phyloP scores from a whole-genome alignment of 306 rosid species.

The Senna siamea region DNA sequence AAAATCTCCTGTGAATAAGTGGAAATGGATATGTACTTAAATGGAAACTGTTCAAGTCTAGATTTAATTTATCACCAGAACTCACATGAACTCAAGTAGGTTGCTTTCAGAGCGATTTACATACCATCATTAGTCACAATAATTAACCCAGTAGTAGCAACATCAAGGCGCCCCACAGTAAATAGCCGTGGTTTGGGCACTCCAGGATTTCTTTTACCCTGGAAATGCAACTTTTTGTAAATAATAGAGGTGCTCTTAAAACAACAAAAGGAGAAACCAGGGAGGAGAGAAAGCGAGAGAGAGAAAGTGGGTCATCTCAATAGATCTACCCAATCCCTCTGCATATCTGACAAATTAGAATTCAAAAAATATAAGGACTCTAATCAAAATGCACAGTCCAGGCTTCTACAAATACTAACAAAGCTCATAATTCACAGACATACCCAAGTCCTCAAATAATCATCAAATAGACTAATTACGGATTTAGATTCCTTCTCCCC shows the following conservation, averaged over 20 bases:
- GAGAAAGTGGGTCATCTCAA: not conserved
- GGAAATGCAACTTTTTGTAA: conserved; percentile 25
- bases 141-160: conserved; percentile 93
- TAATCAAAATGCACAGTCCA: conserved; percentile 1
- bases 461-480: conserved; percentile 71
- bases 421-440: conserved; percentile 37
- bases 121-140: conserved; percentile 93
- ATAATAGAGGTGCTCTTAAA: conserved; percentile 12
- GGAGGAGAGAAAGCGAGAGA: not conserved
- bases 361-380: not conserved
- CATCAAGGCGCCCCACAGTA: conserved; percentile 97
- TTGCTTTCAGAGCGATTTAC: conserved; percentile 36
- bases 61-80: conserved; percentile 11
- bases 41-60: conserved; percentile 15
- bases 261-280: conserved; percentile 23
- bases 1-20: conserved; percentile 65
- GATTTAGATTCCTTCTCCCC: conserved; percentile 83
- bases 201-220: conserved; percentile 74
- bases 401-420: not conserved
- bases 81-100: conserved; percentile 18
- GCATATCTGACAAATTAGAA: conserved; percentile 1
- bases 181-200: conserved; percentile 75
- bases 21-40: conserved; percentile 38
- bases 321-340: conserved; percentile 7
- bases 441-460: conserved; percentile 78